Conservation (phyloP, 192 early-diverging fungal genomes). For the Backusella macrospora region DNA sequence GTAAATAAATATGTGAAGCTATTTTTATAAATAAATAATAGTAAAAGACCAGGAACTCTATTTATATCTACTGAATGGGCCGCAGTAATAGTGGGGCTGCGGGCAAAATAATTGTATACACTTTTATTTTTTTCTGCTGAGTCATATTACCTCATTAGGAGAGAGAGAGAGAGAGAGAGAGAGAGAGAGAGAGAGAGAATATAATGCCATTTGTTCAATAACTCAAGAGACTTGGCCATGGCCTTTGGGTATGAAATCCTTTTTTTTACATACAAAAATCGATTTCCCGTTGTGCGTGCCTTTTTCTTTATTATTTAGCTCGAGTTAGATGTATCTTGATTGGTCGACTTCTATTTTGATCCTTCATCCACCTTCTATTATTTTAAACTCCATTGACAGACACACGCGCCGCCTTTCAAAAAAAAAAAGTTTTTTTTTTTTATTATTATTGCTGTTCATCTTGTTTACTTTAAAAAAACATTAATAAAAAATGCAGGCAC, state of each 20-base stretch:
- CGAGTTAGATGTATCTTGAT: neutral
- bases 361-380: conserved; percentile 1
- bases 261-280: too few relatives aligned
- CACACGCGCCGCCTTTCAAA: conserved; percentile 17
- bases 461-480: conserved; percentile 10
- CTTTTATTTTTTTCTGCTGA: too few relatives aligned
- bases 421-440: conserved; percentile 5
- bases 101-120: too few relatives aligned
- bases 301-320: neutral
- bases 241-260: too few relatives aligned
- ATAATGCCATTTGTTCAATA: neutral
- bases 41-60: neutral
- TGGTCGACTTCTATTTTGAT: neutral
- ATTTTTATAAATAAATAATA: neutral
- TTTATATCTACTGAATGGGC: neutral
- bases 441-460: too few relatives aligned
- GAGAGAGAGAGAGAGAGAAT: neutral
- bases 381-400: conserved; percentile 14
- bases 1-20: neutral
- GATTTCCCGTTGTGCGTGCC: too few relatives aligned
- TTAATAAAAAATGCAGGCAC: conserved; percentile 71
- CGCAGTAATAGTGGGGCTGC: neutral
- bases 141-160: too few relatives aligned
- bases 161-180: neutral
- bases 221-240: too few relatives aligned